A percentile compares a stretch with the other conserved stretches of the same genome.
These are phyloP conservation scores for Neckera pumila DNA, from an alignment of 225 moss, liverwort and hornwort species.

Conservation along the genomic window DNA sequence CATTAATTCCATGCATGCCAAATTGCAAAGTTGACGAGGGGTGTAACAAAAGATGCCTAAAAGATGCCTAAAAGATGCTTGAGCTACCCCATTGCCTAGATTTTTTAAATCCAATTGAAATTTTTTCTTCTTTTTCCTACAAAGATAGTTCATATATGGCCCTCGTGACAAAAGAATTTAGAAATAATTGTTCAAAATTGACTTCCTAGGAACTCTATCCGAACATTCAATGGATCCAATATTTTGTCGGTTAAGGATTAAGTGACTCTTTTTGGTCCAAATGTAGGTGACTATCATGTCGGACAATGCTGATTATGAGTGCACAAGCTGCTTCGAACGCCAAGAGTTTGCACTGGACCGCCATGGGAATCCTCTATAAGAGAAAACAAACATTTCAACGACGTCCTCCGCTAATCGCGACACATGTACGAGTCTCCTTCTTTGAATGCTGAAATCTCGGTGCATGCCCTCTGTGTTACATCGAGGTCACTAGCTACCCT, in stretches of 20 bases:
- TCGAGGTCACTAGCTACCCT: no score
- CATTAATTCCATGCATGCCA: background rate
- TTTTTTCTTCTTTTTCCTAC: background rate
- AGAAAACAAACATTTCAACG: background rate
- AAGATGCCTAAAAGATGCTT: fast-evolving
- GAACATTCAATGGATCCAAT: no score
- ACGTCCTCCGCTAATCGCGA: background rate
- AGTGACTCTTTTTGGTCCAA: background rate
- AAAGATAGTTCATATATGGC: no score
- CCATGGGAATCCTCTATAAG: background rate
- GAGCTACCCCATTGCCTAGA: fast-evolving
- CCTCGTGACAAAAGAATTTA: background rate
- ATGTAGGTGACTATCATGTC: no score
- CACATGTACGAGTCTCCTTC: background rate
- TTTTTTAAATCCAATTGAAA: no score
- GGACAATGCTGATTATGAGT: background rate
- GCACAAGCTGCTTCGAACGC: background rate
- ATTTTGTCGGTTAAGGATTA: background rate
- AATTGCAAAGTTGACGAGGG: fast-evolving
- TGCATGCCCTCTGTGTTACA: background rate
- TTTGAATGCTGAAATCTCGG: background rate
- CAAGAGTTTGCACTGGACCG: background rate
- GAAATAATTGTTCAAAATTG: background rate
- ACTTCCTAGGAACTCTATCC: background rate
- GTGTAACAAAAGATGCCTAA: fast-evolving